These are phyloP conservation scores for Syzygium aromaticum DNA, from an alignment of 345 rosid genomes.

Conservation along the genomic window DNA sequence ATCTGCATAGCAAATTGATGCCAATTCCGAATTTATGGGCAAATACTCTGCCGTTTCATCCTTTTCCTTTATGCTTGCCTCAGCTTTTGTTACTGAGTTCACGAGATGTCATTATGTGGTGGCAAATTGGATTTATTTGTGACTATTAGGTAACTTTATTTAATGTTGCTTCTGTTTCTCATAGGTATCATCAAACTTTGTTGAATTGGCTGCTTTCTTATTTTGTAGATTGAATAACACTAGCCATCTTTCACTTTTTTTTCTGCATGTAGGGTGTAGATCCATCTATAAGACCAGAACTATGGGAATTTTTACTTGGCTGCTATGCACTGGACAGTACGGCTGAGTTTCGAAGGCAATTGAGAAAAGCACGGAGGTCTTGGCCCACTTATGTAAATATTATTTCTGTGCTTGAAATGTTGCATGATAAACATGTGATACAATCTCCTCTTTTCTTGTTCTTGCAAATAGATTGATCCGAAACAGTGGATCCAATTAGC, in stretches of 20 bases:
- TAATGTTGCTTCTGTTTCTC: background rate
- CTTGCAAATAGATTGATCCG: background rate
- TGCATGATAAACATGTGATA: background rate
- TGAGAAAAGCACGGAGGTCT: slow-evolving; percentile 74
- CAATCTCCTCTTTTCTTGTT: background rate
- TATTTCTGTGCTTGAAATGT: background rate
- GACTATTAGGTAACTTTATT: background rate
- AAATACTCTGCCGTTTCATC: background rate
- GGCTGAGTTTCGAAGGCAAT: slow-evolving; percentile 60
- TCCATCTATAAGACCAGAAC: slow-evolving; percentile 85
- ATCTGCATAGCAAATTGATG: background rate
- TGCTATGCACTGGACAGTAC: slow-evolving; percentile 75
- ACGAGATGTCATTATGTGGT: background rate
- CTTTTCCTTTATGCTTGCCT: background rate
- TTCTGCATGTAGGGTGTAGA: slow-evolving; percentile 62
- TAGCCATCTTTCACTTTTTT: background rate
- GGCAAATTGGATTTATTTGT: background rate
- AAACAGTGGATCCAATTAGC: background rate
- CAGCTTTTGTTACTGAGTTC: background rate
- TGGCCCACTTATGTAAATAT: slow-evolving; percentile 4
- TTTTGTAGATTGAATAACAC: background rate
- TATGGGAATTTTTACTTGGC: slow-evolving; percentile 96
- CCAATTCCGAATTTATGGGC: background rate
- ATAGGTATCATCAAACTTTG: background rate
- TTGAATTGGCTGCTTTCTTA: background rate